Evolutionary conservation across 2,329 filamentous ascomycete species (phyloP), one percentile per base, ranked within the genome.

Genomic region (Xylaria arbuscula): DNA sequence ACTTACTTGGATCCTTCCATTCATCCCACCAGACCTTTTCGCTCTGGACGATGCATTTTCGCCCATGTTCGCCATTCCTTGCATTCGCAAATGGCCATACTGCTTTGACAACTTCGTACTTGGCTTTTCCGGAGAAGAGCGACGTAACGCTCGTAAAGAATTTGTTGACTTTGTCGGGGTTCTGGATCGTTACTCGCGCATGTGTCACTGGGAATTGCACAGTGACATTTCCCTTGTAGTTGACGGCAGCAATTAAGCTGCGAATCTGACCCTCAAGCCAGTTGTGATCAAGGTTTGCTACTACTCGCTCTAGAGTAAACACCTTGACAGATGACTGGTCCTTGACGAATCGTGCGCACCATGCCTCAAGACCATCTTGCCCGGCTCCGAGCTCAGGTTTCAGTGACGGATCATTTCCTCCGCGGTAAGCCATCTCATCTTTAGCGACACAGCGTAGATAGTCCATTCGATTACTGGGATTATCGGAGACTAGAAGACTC

Each of bases 61-160:
- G 81, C 13, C 75, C 82, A n/a, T 70, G 75, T 69, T 84, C 84
- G 47, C 79, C 85, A 71, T 78, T 83, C 73, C 76, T 79, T 3
- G 80, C 78, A 70, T 84, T 85, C 1, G 86, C 86, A 77, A 87
- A 88, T 3, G 86, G 87, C 86, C 87, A 89, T 1, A 88, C 82
- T 0, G 83, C 81, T 74, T 87, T 86, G 57, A 86, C 81, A 2
- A 87, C 84, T 75, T 88, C 86, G 70, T 88, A 88, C 69, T 82
- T 84, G 74, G 82, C 83, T 75, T 83, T 85, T 3, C 85, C 85
- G 0, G 81, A 80, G 71, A 88, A 87, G 1, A 88, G 76, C 28
- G 83, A 81, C 1, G 83, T 81, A 32, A 89, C 80, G 28, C 80
- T 84, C 13, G 84, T 86, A 72, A 88, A 83, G 76, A 88, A 86